Conservation (phyloP, 495 filamentous ascomycete genomes). For the Annulohypoxylon maeteangense region DNA sequence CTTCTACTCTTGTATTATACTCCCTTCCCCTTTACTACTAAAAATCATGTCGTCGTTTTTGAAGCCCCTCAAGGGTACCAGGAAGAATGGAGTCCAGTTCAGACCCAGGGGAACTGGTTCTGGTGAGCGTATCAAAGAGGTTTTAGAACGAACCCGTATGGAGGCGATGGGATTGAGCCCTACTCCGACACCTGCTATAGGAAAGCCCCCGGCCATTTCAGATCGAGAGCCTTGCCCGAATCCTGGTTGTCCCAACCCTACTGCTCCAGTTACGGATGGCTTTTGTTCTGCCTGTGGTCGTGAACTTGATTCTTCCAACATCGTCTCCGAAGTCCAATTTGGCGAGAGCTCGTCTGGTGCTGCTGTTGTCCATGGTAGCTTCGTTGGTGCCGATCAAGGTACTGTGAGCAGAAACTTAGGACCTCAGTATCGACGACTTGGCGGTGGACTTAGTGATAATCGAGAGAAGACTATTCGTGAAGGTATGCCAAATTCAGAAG, state of each 20-base stretch:
- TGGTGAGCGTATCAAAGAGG: slow-evolving; percentile 45
- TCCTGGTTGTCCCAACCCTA: slow-evolving; percentile 45
- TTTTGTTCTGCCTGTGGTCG: slow-evolving; percentile 87
- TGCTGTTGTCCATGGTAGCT: slow-evolving; percentile 89
- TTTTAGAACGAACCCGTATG: slow-evolving; percentile 43
- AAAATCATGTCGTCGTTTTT: slow-evolving; percentile 43
- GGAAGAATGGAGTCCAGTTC: slow-evolving; percentile 37
- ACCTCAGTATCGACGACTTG: slow-evolving; percentile 60
- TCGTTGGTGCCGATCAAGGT: slow-evolving; percentile 81
- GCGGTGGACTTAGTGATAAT: slow-evolving; percentile 56
- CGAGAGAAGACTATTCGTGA: slow-evolving; percentile 78
- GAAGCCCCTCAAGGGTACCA: slow-evolving; percentile 38
- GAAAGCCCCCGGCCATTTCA: slow-evolving; percentile 20
- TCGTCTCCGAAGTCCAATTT: slow-evolving; percentile 90
- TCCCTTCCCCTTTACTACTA: neutral
- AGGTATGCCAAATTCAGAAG: slow-evolving; percentile 54
- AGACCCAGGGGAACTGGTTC: slow-evolving; percentile 37
- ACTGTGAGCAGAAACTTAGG: slow-evolving; percentile 56
- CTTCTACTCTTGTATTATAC: slow-evolving; percentile 21
- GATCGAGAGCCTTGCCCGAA: slow-evolving; percentile 44
- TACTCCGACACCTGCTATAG: slow-evolving; percentile 24
- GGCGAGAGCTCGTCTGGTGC: slow-evolving; percentile 85
- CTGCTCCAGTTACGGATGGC: slow-evolving; percentile 57
- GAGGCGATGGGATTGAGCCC: slow-evolving; percentile 42
- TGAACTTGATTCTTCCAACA: slow-evolving; percentile 81